Evolutionary conservation across 441 rosid genomes (phyloP).

Genomic region (Gossypium schwendimanii): DNA sequence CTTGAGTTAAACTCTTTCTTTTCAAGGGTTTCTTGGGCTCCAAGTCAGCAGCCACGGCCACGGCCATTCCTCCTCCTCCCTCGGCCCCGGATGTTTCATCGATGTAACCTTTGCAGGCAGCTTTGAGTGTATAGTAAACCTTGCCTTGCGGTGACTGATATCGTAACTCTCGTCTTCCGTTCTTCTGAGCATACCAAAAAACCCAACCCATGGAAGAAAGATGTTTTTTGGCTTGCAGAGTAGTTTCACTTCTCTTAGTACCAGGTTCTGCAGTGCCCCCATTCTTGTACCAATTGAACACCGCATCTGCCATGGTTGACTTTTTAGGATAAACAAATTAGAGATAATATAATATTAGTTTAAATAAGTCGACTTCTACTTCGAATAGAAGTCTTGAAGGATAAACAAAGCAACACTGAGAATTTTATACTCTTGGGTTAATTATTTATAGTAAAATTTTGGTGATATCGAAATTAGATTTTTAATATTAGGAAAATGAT

Average conservation of each 20-base stretch:
- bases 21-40: neutral
- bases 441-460: no score
- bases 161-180: neutral
- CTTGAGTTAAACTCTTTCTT: neutral
- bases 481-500: no score
- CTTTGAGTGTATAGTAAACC: constrained; percentile 10
- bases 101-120: constrained; percentile 5
- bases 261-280: neutral
- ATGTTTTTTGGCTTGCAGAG: constrained; percentile 14
- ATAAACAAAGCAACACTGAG: no score
- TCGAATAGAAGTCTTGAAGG: no score
- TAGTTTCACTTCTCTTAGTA: neutral
- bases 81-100: neutral
- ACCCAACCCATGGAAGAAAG: constrained; percentile 19
- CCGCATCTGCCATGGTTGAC: neutral
- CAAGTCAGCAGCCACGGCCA: neutral
- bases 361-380: neutral
- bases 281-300: neutral
- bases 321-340: neutral
- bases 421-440: no score
- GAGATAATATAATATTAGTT: no score
- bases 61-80: neutral
- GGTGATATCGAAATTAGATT: neutral
- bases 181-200: constrained; percentile 2
- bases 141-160: constrained; percentile 18